Evolutionary conservation across 345 rosid genomes (phyloP), one percentile per base, ranked within the genome.

Genomic region (Rhodamnia rubescens): DNA sequence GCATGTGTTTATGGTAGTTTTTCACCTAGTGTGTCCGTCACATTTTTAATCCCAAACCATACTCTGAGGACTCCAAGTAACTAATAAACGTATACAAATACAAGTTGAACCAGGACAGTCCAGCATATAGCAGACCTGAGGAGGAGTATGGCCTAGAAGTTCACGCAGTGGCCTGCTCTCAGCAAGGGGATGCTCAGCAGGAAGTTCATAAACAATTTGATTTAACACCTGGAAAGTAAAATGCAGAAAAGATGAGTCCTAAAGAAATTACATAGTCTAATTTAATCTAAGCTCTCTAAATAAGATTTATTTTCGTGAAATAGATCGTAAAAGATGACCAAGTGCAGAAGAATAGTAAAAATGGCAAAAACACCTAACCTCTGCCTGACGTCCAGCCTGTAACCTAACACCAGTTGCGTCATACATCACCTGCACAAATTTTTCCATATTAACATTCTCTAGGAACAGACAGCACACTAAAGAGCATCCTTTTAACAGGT

Each of bases 321-420:
- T 26, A 61, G 53, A 53, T 74, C n/a, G 47, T 59, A 44, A 58
- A 56, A 74, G 84, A 83, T 59, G 8, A 88, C 47, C 47, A 36
- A 69, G 78, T 18, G 47, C 13, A 5, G 47, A 69, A 36, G 78
- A 32, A 36, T 21, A 32, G 78, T 18, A 69, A 69, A 36, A 18
- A 69, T 69, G 47, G 82, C 74, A 69, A 81, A 53, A 52, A 89
- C 64, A 89, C 51, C 86, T 78, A 88, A 97, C 98, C 99, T 97
- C 98, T 84, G 98, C 99, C 90, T 97, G 99, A 85, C 98, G 94
- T 85, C 98, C 99, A 81, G 99, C 98, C 22, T 97, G 98, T 85
- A 95, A 89, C 78, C 99, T 90, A 54, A 97, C 99, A 86, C 98
- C 98, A 27, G 98, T 95, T 24, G 99, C 98, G 87, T 97, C 99